Evolutionary conservation across 805 yeast genomes (phyloP), one percentile per base, ranked within the genome.

Genomic region (Yarrowia yakushimensis): DNA sequence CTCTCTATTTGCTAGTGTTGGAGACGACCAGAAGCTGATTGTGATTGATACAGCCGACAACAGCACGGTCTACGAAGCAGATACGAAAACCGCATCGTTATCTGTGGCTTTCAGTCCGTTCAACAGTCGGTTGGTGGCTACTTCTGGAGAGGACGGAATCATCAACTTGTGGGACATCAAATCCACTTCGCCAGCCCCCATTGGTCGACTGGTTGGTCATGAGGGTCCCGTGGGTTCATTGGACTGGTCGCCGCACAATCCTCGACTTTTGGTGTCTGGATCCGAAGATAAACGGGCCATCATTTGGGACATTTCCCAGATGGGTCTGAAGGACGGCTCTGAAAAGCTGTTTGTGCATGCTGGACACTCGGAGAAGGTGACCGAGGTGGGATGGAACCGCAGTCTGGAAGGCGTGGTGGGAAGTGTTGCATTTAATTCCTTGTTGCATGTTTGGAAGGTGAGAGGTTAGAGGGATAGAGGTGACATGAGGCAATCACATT

Each of bases 361-460:
- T 3, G 97, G 97, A 0, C 98, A 92, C 72, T 81, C 86, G 81
- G 77, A 87, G n/a, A 91, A 93, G 3, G 89, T 92, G 2, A 88
- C 87, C 66, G 97, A 91, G 68, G 74, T 90, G 28, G 80, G 84
- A 33, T 92, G 97, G 97, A 87, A 88, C 63, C 81, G 84, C 0
- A 84, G 84, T 64, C 88, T 83, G 63, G 82, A 84, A 4, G 82
- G 86, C 82, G 78, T 86, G 80, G 66, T 90, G 36, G 85, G 90
- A 3, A 85, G 90, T 69, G 93, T 88, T 5, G 84, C 90, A 0
- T 90, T 87, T 68, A 97, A 92, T 70, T 92, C 92, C 70, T 82
- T 92, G 1, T 75, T 91, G n/a, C 97, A 92, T 65, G 73, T 91
- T 2, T 92, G 96, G 96, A 83, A 80, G 48, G 43, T 36, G 33